Base-by-base conservation (phyloP, 1,139 yeast genomes). In the Wickerhamiella pararugosa region DNA sequence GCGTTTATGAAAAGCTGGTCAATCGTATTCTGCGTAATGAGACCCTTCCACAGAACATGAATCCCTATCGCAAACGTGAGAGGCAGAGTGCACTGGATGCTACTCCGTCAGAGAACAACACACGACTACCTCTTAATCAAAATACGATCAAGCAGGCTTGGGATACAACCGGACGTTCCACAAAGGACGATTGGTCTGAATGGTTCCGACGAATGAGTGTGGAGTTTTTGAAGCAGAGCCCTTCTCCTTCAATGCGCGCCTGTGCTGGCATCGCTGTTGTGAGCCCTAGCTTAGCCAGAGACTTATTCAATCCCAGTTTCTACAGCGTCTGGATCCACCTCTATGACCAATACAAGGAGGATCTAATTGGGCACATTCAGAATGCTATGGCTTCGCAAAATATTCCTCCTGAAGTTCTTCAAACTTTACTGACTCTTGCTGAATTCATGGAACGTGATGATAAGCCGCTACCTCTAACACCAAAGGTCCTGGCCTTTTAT, bases 381-480 rank as follows among this genome's bases (percentile, higher is more conserved):
- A 70, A 78, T 42, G 98, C 97, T 0, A 67, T 90, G 48, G 80
- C 87, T 1, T 79, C 95, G 0, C 83, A 94, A 1, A 83, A 87
- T 51, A 84, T 84, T 51, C 95, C 97, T 1, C 96, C 98, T 0
- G 99, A 92, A 54, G 87, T 90, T 37, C 80, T 87, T 51, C 98
- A 90, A 57, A 80, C 86, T 1, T 66, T 92, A 42, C 66, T 92
- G 51, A 87, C 87, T 51, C 66, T 92, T 43, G 94, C 95, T 0
- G 99, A 92, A 56, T 92, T 81, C 55, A 81, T 90, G 94, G 99
- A 92, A 56, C 97, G 90, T 54, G 97, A 87, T 59, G 96, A 86
- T 53, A 87, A 86, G 55, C 80, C 95, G 0, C 67, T 92, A 45
- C 97, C 97, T 0, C 81, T 92, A 43, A 82, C 93, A 33, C 83